Evolutionary conservation across 2,329 filamentous ascomycete species (phyloP), one percentile per base, ranked within the genome.

Genomic region (Lachnellula arida): DNA sequence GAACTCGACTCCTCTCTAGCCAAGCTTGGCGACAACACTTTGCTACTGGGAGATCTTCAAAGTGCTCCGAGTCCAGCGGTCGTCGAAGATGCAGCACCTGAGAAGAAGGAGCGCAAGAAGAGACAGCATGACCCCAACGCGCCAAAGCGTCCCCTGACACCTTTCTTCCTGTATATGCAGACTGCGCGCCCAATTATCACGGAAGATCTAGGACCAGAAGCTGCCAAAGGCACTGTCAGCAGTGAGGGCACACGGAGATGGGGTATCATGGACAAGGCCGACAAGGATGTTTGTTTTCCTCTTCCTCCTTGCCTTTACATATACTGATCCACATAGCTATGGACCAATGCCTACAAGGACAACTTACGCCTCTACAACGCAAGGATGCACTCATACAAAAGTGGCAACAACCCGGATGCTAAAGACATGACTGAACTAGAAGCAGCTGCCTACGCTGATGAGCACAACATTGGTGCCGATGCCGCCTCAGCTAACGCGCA

Each of bases 121-220:
- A 84, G 86, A 59, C 85, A 85, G 43, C 86, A 89, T 68, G 93
- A 97, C 72, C 92, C 92, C 64, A 96, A 96, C 72, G 92, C 92
- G 6, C 93, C 93, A 58, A 97, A 97, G 82, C 86, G 92, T 50
- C 92, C 93, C 8, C 74, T 97, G 69, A 97, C 93, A 5, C 91
- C 93, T 2, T 97, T 95, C 78, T 96, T 97, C 78, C 78, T 97
- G 59, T 97, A 91, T 78, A 91, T 96, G 80, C 88, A 95, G 72
- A 87, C 88, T 62, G 91, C 91, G 62, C 88, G 94, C 49, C 82
- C 86, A 51, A 87, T 89, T 70, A 94, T 97, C 65, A 87, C 89
- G 55, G 80, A 78, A 35, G 91, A 95, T 65, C 81, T 96, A 11
- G 89, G 88, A 22, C 71, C 82, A n/a, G 80, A 84, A 57, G 85